Base-by-base conservation (phyloP, 176 grass and related monocot genomes). In the Pontederia paniculata region DNA sequence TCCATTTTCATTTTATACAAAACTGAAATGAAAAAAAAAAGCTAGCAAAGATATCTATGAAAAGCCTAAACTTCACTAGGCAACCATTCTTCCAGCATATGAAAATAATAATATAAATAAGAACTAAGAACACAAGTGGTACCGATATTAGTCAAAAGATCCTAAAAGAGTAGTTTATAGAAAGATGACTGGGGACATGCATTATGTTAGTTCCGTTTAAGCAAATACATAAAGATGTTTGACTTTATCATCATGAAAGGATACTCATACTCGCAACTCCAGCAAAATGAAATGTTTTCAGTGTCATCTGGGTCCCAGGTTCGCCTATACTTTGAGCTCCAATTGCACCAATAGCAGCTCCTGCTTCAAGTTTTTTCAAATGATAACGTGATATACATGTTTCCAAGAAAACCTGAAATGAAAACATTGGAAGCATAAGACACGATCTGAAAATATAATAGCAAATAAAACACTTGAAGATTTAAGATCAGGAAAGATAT, bases 211-310 rank as follows among this genome's bases (percentile, higher is more conserved):
- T 6, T 23, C n/a, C 48, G 62, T 1, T 60, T 58, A 11, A 42
- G 56, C 17, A 22, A 44, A 62, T 58, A 41, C 9, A 58, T 8
- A 10, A 55, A 18, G 61, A 47, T 57, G 20, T 14, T 59, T 42
- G 65, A 67, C 1, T 69, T 78, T 21, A 44, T n/a, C 19, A 46
- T 46, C 15, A 14, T n/a, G 46, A 45, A 67, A 80, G 76, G 85
- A 88, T 88, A 88, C 85, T 96, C 90, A 96, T 96, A 73, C 85
- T 95, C 67, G 90, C 90, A 73, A 96, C 90, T 80, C 90, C 90
- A 57, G 90, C 90, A 89, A 96, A 96, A 58, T 96, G 90, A 56
- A 96, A 96, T 42, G 90, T 96, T 76, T 96, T 96, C 45, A 96
- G 52, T 42, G 90, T 96, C 90, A 96, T 96, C 58, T 96, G 90